Evolutionary conservation across 257 asterid species (phyloP).

Genomic region (Linaria vulgaris): DNA sequence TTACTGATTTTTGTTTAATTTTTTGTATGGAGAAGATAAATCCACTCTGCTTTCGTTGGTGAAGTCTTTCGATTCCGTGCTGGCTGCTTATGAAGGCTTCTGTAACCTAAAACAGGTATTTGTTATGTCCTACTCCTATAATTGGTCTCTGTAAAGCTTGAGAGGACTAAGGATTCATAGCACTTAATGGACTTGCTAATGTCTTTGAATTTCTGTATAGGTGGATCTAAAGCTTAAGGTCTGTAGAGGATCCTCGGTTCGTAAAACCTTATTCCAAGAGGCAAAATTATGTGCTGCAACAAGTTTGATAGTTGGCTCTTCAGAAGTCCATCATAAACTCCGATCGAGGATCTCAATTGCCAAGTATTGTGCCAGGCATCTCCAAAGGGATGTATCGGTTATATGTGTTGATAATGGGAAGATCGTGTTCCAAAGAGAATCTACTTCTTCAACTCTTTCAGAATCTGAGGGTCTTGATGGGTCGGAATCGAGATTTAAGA

Average conservation of each 20-base stretch:
- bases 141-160: conserved; percentile 8
- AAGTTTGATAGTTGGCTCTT: conserved; percentile 65
- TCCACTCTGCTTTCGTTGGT: conserved; percentile 59
- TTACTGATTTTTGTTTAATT: conserved; percentile 8
- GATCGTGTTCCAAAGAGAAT: conserved; percentile 54
- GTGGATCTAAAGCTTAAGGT: conserved; percentile 88
- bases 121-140: not conserved
- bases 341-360: conserved; percentile 73
- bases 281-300: conserved; percentile 59
- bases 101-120: conserved; percentile 80
- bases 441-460: conserved; percentile 30
- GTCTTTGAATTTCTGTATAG: conserved; percentile 37
- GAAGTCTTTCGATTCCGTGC: conserved; percentile 68
- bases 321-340: conserved; percentile 48
- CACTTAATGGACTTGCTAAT: conserved; percentile 14
- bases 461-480: conserved; percentile 36
- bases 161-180: conserved; percentile 8
- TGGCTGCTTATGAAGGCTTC: conserved; percentile 86
- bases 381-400: conserved; percentile 50
- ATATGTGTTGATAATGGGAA: conserved; percentile 74
- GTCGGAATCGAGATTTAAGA: conserved; percentile 36
- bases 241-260: conserved; percentile 72
- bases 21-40: conserved; percentile 41
- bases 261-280: conserved; percentile 61
- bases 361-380: conserved; percentile 71